These are phyloP conservation scores for Pythium folliculosum DNA, from an alignment of 352 stramenopile genomes.

Conservation along the genomic window DNA sequence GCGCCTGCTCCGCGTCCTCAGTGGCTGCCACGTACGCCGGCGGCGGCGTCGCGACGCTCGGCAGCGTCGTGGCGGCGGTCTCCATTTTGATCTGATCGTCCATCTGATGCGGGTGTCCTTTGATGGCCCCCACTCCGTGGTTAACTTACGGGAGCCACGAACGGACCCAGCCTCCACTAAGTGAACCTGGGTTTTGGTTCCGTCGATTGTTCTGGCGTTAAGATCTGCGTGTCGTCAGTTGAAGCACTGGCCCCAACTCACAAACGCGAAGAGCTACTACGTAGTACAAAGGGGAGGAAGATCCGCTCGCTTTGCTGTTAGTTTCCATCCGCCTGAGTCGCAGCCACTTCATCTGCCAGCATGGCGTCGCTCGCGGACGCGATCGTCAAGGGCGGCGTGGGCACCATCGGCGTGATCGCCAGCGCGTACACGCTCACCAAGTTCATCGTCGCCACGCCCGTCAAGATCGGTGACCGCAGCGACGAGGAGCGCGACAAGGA, in stretches of 20 bases:
- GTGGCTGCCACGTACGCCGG: not conserved
- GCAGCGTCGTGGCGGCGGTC: not conserved
- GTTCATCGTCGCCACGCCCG: constrained; percentile 73
- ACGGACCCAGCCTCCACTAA: not conserved
- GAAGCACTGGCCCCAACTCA: constrained; percentile 10
- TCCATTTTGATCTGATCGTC: not conserved
- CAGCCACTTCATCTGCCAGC: not conserved
- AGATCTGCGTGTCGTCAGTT: constrained; percentile 24
- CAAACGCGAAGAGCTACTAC: not conserved
- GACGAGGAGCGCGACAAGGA: constrained; percentile 68
- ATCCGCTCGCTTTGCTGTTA: not conserved
- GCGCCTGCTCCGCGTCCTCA: not conserved
- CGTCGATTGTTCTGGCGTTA: not conserved
- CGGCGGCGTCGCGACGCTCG: not conserved
- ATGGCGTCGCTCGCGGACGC: constrained; percentile 64
- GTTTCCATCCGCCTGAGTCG: not conserved
- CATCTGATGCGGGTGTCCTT: not conserved
- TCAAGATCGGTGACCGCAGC: constrained; percentile 58
- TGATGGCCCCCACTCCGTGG: constrained; percentile 1
- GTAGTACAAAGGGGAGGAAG: not conserved
- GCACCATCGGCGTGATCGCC: constrained; percentile 67
- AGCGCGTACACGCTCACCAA: constrained; percentile 80
- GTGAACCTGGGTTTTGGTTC: not conserved
- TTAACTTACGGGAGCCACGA: constrained; percentile 7
- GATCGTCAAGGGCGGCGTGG: constrained; percentile 70